These are phyloP conservation scores for Corchorus olitorius DNA, from an alignment of 345 rosid species.

Conservation along the genomic window DNA sequence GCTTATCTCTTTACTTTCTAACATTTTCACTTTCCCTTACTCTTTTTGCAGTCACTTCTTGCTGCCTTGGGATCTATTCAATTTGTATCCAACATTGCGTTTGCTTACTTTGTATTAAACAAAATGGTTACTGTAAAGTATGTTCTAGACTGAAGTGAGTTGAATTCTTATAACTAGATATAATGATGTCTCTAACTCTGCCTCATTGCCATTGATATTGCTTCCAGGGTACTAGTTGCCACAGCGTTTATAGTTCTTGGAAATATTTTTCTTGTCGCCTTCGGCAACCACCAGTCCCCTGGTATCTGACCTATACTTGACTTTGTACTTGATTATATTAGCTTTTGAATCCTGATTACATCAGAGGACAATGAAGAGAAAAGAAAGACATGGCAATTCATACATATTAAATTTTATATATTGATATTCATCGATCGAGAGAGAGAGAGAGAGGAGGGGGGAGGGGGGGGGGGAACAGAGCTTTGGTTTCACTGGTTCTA, in stretches of 20 bases:
- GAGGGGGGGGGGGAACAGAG: not conserved
- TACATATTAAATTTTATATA: not conserved
- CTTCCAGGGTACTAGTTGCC: conserved; percentile 80
- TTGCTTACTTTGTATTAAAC: conserved; percentile 86
- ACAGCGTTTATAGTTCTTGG: conserved; percentile 96
- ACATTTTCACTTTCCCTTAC: conserved; percentile 10
- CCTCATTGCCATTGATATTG: conserved; percentile 20
- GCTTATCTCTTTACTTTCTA: conserved; percentile 9
- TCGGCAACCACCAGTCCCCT: conserved; percentile 98
- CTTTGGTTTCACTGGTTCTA: conserved; percentile 12
- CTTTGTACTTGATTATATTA: conserved; percentile 6
- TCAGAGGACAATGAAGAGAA: not conserved
- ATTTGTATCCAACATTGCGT: conserved; percentile 94
- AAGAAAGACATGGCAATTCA: not conserved
- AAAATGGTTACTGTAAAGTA: conserved; percentile 96
- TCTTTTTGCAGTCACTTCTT: conserved; percentile 82
- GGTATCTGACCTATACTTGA: conserved; percentile 47
- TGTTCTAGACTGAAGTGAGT: conserved; percentile 43
- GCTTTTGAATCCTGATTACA: not conserved
- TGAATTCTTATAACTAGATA: conserved; percentile 14
- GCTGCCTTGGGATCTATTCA: conserved; percentile 99
- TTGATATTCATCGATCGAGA: not conserved
- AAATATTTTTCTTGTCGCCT: conserved; percentile 90
- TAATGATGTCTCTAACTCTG: conserved; percentile 10
- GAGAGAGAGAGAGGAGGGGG: too few species aligned